Conservation (phyloP, 2,329 filamentous ascomycete species). For the Claviceps sp. region DNA sequence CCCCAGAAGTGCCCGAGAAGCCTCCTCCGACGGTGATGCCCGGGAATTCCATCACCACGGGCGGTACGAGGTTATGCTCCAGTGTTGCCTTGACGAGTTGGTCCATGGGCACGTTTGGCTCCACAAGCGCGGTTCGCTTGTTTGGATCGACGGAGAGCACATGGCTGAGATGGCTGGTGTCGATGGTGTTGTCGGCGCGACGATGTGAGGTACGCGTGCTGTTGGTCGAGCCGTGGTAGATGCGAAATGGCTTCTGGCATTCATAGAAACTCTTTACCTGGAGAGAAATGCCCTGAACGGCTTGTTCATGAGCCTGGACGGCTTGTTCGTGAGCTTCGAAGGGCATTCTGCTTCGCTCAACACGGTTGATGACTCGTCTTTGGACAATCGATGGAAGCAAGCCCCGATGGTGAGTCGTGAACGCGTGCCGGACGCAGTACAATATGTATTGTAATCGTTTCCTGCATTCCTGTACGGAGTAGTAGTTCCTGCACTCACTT, state of each 20-base stretch:
- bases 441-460: too few species aligned
- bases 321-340: slow-evolving; percentile 29
- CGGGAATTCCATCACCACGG: slow-evolving; percentile 64
- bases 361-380: background rate
- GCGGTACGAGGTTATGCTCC: slow-evolving; percentile 49
- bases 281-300: slow-evolving; percentile 29
- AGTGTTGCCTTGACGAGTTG: slow-evolving; percentile 53
- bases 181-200: slow-evolving; percentile 27
- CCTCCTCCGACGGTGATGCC: slow-evolving; percentile 63
- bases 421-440: too few species aligned
- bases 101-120: slow-evolving; percentile 69
- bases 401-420: too few species aligned
- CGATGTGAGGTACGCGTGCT: slow-evolving; percentile 50
- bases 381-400: background rate
- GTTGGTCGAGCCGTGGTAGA: slow-evolving; percentile 67
- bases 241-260: slow-evolving; percentile 46
- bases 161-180: slow-evolving; percentile 50
- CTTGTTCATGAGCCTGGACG: slow-evolving; percentile 31
- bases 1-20: slow-evolving; percentile 57
- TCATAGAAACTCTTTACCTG: slow-evolving; percentile 31
- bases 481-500: too few species aligned
- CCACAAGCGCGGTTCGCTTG: slow-evolving; percentile 48
- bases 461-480: background rate
- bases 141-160: slow-evolving; percentile 49
- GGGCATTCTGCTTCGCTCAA: background rate